Evolutionary conservation across 2,329 filamentous ascomycete species (phyloP), one percentile per base, ranked within the genome.

Genomic region (Diaporthe ilicicola): DNA sequence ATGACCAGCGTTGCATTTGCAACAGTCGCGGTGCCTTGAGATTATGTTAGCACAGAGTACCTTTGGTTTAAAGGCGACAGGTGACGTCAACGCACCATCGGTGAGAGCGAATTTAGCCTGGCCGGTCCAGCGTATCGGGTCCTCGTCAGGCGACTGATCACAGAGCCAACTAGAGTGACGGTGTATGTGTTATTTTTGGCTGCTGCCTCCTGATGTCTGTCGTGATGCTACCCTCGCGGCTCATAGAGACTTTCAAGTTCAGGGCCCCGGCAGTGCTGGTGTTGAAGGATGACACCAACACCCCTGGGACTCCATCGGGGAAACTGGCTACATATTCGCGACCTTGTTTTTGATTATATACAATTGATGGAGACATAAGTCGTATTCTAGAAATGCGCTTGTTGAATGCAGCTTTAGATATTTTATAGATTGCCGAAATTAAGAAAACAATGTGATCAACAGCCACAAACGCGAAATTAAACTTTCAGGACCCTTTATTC

Each of bases 301-400:
- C n/a, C n/a, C n/a, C n/a, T n/a, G n/a, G n/a, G n/a, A n/a, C 56
- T 32, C 56, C 56, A 32, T 61, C 56, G 56, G 56, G 56, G 10
- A 32, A 5, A 10, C 56, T 61, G 8, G 56, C 56, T 24, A 61
- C 39, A 10, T 61, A 61, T 17, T 61, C 56, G 5, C 56, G 56
- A 17, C 56, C n/a, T n/a, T n/a, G n/a, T n/a, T n/a, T n/a, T n/a
- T n/a, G n/a, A 37, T 37, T 37, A 37, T 37, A 37, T 37, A 37
- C 12, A 37, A 12, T 37, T 37, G 34, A 37, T 37, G 12, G 34
- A 37, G 34, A 37, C 12, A 37, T 37, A 37, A 37, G 6, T 37
- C 12, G 34, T 37, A 37, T 37, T 37, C 12, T 37, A 37, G 34
- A 12, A 37, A 37, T 37, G 34, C 34, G 34, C 34, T 37, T 37